Base-by-base conservation (phyloP, 345 rosid species). In the Excoecaria agallocha region DNA sequence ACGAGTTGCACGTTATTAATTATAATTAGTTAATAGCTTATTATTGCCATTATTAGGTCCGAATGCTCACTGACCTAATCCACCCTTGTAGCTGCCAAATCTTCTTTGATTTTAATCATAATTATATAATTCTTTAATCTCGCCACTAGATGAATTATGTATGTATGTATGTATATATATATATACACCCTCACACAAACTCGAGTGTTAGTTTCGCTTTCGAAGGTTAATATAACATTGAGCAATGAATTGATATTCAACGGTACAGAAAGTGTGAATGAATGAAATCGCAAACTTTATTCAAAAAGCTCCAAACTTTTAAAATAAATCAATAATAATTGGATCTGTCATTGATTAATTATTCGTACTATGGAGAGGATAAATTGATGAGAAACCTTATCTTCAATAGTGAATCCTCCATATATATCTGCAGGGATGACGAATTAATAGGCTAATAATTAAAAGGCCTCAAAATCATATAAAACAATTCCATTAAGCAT, bases 381-480 rank as follows among this genome's bases (percentile, higher is more conserved):
- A 5, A 38, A 30, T 38, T 50, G 59, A 62, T 17, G 19, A 62
- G 8, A 37, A 62, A 73, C 30, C 35, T 63, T 73, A 73, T 73
- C 68, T 1, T 30, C 12, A 72, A 60, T 24, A 71, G 39, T 17
- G 67, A 17, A 4, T 59, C 20, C 20, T 30, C 15, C 39, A 12
- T 16, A 39, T 17, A 57, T 39, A n/a, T 56, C 19, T 39, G 52
- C 56, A 43, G 8, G 16, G 8, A 16, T 57, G 65, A 56, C 54
- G 13, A 22, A 57, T 46, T 22, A 41, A 24, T 16, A 12, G n/a
- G 57, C 20, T 4, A 68, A 30, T 50, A 39, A 64, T 64, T 58
- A 12, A 63, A 66, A 66, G 45, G 51, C 52, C 45, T 20, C 19
- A 12, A 45, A 39, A 68, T 50, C 2, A 15, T 50, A 20, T 10